These are phyloP conservation scores for Aspergillus sp. DNA, from an alignment of 2,329 filamentous ascomycete genomes.

Conservation along the genomic window DNA sequence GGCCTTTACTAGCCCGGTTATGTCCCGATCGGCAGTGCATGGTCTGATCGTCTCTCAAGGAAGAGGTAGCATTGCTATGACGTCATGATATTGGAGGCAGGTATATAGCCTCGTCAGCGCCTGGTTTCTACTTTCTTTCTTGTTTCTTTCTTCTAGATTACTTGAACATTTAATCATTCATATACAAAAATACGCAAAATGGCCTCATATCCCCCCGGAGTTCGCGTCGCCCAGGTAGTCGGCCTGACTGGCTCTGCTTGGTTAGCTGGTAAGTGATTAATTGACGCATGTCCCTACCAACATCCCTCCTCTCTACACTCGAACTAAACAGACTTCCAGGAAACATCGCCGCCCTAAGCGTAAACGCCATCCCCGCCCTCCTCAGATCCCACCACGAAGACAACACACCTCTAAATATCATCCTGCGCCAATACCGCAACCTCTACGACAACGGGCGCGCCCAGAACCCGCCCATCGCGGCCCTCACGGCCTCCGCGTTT, in stretches of 20 bases:
- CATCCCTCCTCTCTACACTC: neutral
- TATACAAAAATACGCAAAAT: conserved; percentile 10
- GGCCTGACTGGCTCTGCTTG: conserved; percentile 31
- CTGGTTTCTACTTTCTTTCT: neutral
- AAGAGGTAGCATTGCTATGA: neutral
- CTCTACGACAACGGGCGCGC: conserved; percentile 23
- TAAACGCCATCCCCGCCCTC: conserved; percentile 25
- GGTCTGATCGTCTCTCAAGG: neutral
- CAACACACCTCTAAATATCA: conserved; percentile 4
- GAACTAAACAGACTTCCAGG: conserved; percentile 13
- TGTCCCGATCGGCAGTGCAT: neutral
- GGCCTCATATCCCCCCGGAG: conserved; percentile 18
- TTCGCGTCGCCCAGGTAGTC: conserved; percentile 27
- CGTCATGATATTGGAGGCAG: conserved; percentile 2
- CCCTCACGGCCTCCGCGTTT: conserved; percentile 20
- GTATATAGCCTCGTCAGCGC: neutral
- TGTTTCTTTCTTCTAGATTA: neutral
- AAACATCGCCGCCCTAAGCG: conserved; percentile 28
- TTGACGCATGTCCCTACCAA: neutral
- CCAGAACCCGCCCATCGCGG: conserved; percentile 28
- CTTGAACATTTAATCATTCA: neutral
- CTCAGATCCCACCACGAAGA: conserved; percentile 17
- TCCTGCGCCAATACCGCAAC: conserved; percentile 19
- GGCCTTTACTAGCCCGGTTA: neutral
- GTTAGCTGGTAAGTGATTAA: conserved; percentile 25